Evolutionary conservation across 2,329 filamentous ascomycete species (phyloP).

Genomic region (Periglandula ipomoeae): DNA sequence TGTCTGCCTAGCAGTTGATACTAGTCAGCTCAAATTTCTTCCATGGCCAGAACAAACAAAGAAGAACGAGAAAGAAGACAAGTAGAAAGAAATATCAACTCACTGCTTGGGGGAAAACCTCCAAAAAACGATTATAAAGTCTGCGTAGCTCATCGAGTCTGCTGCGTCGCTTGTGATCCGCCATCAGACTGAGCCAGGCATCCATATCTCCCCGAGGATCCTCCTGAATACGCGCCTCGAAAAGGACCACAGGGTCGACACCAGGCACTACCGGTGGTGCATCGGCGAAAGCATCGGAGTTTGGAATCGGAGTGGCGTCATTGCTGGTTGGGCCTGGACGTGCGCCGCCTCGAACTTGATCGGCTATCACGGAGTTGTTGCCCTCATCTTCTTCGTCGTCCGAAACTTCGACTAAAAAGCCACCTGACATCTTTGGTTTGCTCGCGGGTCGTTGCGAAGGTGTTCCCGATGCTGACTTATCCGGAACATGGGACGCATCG

Average conservation of each 20-base stretch:
- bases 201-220: conserved; percentile 89
- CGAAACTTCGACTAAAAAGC: conserved; percentile 51
- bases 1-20: conserved; percentile 60
- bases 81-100: no score
- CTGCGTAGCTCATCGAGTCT: conserved; percentile 72
- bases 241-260: conserved; percentile 62
- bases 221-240: conserved; percentile 86
- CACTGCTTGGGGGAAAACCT: conserved; percentile 84
- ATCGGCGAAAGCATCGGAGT: conserved; percentile 19
- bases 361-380: conserved; percentile 12
- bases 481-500: conserved; percentile 27
- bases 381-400: conserved; percentile 43
- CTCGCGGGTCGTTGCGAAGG: conserved; percentile 20
- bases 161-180: conserved; percentile 72
- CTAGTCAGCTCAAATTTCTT: conserved; percentile 3
- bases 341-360: conserved; percentile 10
- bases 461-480: conserved; percentile 18
- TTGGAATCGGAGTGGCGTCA: conserved; percentile 13
- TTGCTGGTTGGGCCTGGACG: conserved; percentile 9
- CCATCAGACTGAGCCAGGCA: conserved; percentile 82
- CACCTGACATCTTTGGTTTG: conserved; percentile 52
- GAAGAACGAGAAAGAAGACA: background rate
- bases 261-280: conserved; percentile 30
- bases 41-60: background rate
- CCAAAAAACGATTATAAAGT: conserved; percentile 78